phyloP scores from a whole-genome alignment of 805 yeast species.

The Nakazawaea wyomingensis region DNA sequence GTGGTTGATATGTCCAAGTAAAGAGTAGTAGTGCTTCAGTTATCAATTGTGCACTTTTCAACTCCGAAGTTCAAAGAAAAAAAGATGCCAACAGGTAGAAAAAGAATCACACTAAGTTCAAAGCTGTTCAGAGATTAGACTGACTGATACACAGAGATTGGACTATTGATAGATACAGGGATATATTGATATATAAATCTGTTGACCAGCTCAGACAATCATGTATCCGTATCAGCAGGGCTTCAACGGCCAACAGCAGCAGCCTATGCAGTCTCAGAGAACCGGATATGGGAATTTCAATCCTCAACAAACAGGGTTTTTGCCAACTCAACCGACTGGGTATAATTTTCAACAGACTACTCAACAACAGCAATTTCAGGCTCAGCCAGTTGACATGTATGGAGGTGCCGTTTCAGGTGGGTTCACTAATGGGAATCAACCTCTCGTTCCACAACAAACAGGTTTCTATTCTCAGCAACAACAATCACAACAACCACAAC shows the following conservation, averaged over 20 bases:
- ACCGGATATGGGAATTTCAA: conserved; percentile 15
- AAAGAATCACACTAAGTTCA: too few relatives aligned
- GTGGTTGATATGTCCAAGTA: too few relatives aligned
- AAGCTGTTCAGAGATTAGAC: too few relatives aligned
- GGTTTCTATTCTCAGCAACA: conserved; percentile 22
- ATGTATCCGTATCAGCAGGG: conserved; percentile 12
- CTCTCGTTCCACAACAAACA: conserved; percentile 21
- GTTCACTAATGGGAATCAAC: conserved; percentile 15
- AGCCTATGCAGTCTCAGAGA: conserved; percentile 27
- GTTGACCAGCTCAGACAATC: not conserved
- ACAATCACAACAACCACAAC: conserved; percentile 16
- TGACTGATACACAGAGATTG: too few relatives aligned
- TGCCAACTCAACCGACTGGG: conserved; percentile 14
- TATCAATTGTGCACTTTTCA: too few relatives aligned
- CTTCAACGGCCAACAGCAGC: conserved; percentile 2
- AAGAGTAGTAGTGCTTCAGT: too few relatives aligned
- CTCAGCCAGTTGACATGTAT: conserved; percentile 32
- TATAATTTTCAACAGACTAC: conserved; percentile 18
- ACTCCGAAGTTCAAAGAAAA: too few relatives aligned
- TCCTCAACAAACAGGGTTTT: conserved; percentile 2
- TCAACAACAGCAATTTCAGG: conserved; percentile 23
- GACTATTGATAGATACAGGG: too few relatives aligned
- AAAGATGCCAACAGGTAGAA: too few relatives aligned
- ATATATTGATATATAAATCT: too few relatives aligned
- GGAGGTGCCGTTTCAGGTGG: conserved; percentile 8